These are phyloP conservation scores for Candida ponderosae DNA, from an alignment of 805 yeast genomes.

Conservation along the genomic window DNA sequence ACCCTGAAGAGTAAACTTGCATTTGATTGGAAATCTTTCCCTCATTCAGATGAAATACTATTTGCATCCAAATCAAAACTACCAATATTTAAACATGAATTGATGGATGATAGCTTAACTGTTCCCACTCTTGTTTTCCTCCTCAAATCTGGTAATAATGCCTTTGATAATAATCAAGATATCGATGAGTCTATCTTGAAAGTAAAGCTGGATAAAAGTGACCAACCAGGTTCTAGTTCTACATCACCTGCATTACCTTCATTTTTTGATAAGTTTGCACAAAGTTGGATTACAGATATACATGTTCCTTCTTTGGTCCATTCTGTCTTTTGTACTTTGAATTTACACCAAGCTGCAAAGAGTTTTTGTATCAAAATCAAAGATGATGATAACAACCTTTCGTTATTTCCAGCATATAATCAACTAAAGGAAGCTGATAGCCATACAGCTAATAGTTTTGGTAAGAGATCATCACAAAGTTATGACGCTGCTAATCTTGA, in stretches of 20 bases:
- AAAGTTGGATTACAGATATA: slow-evolving; percentile 28
- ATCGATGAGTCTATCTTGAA: no score
- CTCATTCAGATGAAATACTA: slow-evolving; percentile 4
- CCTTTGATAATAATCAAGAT: neutral
- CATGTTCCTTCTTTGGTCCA: slow-evolving; percentile 27
- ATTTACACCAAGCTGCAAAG: slow-evolving; percentile 8
- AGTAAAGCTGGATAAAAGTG: no score
- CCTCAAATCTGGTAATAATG: slow-evolving; percentile 20
- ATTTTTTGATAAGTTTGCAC: slow-evolving; percentile 35
- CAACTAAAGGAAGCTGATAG: neutral
- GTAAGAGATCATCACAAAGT: no score
- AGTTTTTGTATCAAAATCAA: slow-evolving; percentile 33
- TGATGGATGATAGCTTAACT: slow-evolving; percentile 8
- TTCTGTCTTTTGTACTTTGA: slow-evolving; percentile 36
- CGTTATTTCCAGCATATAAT: slow-evolving; percentile 21
- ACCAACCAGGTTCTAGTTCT: slow-evolving; percentile 6
- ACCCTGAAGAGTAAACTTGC: slow-evolving; percentile 5
- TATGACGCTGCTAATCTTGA: no score
- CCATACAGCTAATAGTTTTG: no score
- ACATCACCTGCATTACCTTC: slow-evolving; percentile 2
- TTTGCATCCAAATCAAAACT: slow-evolving; percentile 4
- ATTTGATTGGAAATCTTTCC: slow-evolving; percentile 1
- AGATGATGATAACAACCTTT: slow-evolving; percentile 22
- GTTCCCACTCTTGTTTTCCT: slow-evolving; percentile 31
- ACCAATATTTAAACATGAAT: slow-evolving; percentile 23